Conservation (phyloP, 139 green algal genomes). For the Volvox africanus region DNA sequence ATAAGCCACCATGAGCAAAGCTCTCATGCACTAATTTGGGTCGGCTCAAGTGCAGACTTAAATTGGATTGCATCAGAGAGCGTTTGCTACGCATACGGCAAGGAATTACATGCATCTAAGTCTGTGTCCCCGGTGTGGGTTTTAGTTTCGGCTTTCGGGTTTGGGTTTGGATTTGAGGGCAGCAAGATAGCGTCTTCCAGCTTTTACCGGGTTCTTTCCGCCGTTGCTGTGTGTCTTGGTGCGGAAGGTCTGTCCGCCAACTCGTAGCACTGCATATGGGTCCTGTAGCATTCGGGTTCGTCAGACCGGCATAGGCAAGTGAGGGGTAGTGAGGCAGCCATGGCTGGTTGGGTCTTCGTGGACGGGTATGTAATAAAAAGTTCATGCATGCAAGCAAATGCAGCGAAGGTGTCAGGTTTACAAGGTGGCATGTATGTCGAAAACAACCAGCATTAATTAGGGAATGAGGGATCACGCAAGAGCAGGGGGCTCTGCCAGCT, state of each 20-base stretch:
- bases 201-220: slow-evolving; percentile 48
- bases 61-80: too few species aligned
- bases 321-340: background rate
- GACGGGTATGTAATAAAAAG: background rate
- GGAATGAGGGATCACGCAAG: too few species aligned
- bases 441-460: too few species aligned
- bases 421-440: too few species aligned
- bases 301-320: background rate
- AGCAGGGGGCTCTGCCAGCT: too few species aligned
- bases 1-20: too few species aligned
- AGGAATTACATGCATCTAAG: too few species aligned
- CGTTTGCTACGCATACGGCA: too few species aligned
- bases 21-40: too few species aligned
- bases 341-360: background rate
- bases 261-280: slow-evolving; percentile 29
- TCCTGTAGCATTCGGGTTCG: background rate
- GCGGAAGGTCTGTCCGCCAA: slow-evolving; percentile 15
- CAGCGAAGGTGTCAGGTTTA: background rate
- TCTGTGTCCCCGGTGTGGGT: too few species aligned
- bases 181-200: background rate
- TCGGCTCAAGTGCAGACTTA: too few species aligned
- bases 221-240: slow-evolving; percentile 44
- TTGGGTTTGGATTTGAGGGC: background rate
- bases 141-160: too few species aligned
- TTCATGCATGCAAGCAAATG: background rate